Evolutionary conservation across 2,329 filamentous ascomycete species (phyloP), one percentile per base, ranked within the genome.

Genomic region (Fusarium staphyleae): DNA sequence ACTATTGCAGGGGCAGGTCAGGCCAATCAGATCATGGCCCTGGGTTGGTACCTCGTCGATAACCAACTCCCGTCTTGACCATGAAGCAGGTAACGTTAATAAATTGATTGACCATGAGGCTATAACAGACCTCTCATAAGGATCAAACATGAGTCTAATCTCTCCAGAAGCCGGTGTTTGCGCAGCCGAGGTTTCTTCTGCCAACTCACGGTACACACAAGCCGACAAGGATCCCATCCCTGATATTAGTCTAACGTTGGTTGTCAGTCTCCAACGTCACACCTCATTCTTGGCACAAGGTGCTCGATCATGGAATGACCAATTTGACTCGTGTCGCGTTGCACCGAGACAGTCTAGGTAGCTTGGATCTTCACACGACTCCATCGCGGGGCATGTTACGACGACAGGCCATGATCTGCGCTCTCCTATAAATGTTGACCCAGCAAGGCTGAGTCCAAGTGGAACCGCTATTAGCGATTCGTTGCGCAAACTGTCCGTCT

Each of bases 401-500:
- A 59, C 29, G 49, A 50, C 24, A 36, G 40, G 45, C 29, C 30
- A 62, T 36, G 53, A 59, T 61, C 57, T 46, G 35, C 57, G 42
- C 42, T 40, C 28, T 34, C 39, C 37, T 41, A 39, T 47, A 36
- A 46, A 29, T 29, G 41, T n/a, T 14, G n/a, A 55, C 35, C 50
- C 37, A 24, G 52, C 46, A 62, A 52, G 46, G 54, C 54, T 59
- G 50, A 62, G 34, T 35, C 22, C 6, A 46, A 39, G 57, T 62
- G 48, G 57, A 39, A 62, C 48, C 52, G 18, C 43, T 46, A n/a
- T n/a, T n/a, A 57, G 30, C 37, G 28, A 16, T 30, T 58, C 43
- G 53, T 62, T 61, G 58, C 58, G 58, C 58, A 62, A 60, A 43
- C 52, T n/a, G n/a, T 44, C 33, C 50, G 32, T 35, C 54, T 62